phyloP scores from a whole-genome alignment of 192 early-diverging fungal genomes.

The Podila horticola region DNA sequence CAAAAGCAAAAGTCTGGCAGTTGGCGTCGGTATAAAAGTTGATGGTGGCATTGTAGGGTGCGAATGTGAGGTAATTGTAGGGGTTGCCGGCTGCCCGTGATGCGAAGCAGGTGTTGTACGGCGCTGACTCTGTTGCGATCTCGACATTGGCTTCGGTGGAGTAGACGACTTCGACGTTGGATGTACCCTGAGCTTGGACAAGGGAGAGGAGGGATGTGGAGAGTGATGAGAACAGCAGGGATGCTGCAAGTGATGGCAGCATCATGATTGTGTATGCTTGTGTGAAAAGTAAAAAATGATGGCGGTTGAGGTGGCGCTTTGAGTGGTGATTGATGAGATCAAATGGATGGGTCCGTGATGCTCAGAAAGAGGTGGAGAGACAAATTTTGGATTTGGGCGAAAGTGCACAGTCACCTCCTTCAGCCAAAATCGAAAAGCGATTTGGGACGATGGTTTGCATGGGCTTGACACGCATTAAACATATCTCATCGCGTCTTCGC shows the following conservation, averaged over 20 bases:
- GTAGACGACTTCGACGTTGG: conserved; percentile 19
- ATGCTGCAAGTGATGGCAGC: background rate
- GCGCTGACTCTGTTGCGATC: conserved; percentile 18
- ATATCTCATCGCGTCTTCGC: too few species aligned
- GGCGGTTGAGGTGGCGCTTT: too few species aligned
- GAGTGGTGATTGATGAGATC: too few species aligned
- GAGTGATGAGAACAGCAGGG: background rate
- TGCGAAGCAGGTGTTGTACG: conserved; percentile 32
- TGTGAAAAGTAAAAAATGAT: too few species aligned
- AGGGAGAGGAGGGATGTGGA: background rate
- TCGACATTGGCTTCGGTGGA: conserved; percentile 27
- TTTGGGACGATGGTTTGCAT: too few species aligned
- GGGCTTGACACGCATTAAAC: too few species aligned
- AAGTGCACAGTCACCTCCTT: too few species aligned
- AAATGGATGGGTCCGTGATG: too few species aligned
- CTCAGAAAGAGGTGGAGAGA: too few species aligned
- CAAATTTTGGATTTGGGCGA: too few species aligned
- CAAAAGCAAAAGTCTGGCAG: conserved; percentile 36
- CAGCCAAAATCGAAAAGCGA: too few species aligned
- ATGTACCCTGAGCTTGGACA: background rate
- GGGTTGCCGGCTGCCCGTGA: conserved; percentile 24
- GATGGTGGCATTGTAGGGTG: conserved; percentile 42
- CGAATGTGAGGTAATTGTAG: conserved; percentile 41
- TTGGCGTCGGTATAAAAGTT: conserved; percentile 46
- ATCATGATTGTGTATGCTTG: background rate